Conservation (phyloP, 352 stramenopile genomes). For the Phytophthora sp. region DNA sequence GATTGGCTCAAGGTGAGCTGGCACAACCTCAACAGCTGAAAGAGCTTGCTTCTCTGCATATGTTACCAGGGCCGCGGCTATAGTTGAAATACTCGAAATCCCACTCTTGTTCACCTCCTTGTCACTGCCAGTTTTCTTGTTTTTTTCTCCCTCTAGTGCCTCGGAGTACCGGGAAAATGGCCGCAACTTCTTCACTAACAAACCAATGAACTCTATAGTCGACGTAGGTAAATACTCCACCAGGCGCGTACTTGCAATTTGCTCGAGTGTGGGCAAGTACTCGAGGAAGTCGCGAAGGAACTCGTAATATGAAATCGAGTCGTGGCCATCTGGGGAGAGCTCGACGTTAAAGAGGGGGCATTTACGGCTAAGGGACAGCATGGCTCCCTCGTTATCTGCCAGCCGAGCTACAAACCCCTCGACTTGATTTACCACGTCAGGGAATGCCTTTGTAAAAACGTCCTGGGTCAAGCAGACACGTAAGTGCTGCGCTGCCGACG, state of each 20-base stretch:
- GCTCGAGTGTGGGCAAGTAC: constrained; percentile 48
- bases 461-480: constrained; percentile 58
- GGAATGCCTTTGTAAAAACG: constrained; percentile 58
- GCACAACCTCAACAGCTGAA: constrained; percentile 25
- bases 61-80: constrained; percentile 66
- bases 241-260: constrained; percentile 58
- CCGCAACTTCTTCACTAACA: constrained; percentile 78
- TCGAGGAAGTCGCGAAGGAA: constrained; percentile 63
- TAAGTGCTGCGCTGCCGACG: constrained; percentile 63
- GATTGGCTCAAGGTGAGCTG: constrained; percentile 43
- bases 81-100: constrained; percentile 81
- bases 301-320: constrained; percentile 62
- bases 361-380: constrained; percentile 52
- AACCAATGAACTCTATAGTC: constrained; percentile 56
- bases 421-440: constrained; percentile 52
- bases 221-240: constrained; percentile 47
- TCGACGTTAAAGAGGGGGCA: constrained; percentile 54
- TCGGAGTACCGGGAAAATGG: constrained; percentile 77
- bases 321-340: constrained; percentile 22
- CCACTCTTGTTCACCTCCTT: constrained; percentile 78
- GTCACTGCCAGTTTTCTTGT: constrained; percentile 75
- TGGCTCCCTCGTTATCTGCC: constrained; percentile 35
- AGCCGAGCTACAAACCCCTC: constrained; percentile 63
- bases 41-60: constrained; percentile 72
- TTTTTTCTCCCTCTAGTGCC: constrained; percentile 74